Conservation (phyloP, 163 green algal species). For the Chlamydomonas reinhardtii region DNA sequence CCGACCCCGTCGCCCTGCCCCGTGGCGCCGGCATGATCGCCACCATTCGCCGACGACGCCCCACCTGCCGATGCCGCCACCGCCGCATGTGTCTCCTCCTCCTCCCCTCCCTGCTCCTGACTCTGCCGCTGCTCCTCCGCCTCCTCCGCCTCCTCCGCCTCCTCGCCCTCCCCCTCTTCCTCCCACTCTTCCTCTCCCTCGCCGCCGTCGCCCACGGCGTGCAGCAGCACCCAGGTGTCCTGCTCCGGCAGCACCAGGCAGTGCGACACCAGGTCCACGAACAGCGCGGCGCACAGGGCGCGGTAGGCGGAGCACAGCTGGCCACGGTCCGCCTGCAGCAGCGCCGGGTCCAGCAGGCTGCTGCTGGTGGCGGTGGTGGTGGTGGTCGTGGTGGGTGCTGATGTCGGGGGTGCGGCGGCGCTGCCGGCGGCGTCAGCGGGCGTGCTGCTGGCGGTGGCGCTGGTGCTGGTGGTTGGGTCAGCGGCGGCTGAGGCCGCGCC, state of each 20-base stretch:
- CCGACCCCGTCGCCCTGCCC: neutral
- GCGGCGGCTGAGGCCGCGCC: too few relatives aligned
- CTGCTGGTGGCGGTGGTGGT: neutral
- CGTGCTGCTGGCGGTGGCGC: too few relatives aligned
- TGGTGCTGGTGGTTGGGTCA: too few relatives aligned
- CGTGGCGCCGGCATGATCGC: too few relatives aligned
- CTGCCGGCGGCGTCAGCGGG: too few relatives aligned
- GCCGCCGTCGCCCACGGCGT: neutral
- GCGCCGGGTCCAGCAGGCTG: neutral
- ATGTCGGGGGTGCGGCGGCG: neutral
- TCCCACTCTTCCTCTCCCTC: neutral
- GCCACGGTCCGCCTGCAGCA: slow-evolving; percentile 2
- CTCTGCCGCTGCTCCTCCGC: neutral
- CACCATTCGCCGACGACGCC: neutral
- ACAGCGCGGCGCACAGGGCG: slow-evolving; percentile 50
- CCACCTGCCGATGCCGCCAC: neutral
- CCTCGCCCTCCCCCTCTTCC: neutral
- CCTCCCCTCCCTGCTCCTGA: neutral
- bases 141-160: neutral
- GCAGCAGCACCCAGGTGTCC: slow-evolving; percentile 51
- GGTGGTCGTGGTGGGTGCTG: neutral
- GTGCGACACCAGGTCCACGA: slow-evolving; percentile 54
- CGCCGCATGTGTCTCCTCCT: neutral
- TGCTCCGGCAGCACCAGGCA: slow-evolving; percentile 49
- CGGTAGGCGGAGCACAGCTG: slow-evolving; percentile 35